phyloP scores from a whole-genome alignment of 2,329 filamentous ascomycete genomes.

The Pseudogymnoascus sp. region DNA sequence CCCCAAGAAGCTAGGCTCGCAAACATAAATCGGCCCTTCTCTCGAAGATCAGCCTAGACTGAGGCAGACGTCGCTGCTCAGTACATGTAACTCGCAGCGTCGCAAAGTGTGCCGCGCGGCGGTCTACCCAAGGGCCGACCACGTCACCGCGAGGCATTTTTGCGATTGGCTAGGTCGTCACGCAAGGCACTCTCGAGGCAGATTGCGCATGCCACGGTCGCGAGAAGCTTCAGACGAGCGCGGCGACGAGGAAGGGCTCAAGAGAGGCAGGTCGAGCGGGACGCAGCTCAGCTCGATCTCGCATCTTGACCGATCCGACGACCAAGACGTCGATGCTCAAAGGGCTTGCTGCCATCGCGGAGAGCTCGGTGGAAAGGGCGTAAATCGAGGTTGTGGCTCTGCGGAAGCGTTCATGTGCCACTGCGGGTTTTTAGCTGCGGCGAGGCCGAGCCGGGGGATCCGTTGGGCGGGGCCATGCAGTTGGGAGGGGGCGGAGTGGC shows the following conservation, averaged over 20 bases:
- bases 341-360: background rate
- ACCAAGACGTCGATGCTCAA: background rate
- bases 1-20: no score
- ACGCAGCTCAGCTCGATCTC: background rate
- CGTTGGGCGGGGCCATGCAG: no score
- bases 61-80: background rate
- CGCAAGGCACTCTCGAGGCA: constrained; percentile 12
- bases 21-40: constrained; percentile 12
- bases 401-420: no score
- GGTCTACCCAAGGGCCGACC: constrained; percentile 2
- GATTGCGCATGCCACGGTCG: constrained; percentile 8
- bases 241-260: background rate
- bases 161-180: constrained; percentile 11
- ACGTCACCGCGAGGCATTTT: constrained; percentile 14
- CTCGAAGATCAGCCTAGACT: background rate
- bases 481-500: no score
- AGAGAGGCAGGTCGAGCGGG: background rate
- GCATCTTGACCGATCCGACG: constrained; percentile 11
- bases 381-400: no score
- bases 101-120: background rate
- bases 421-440: no score
- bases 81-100: background rate
- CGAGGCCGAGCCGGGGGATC: background rate
- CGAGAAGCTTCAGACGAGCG: background rate
- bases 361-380: background rate